Base-by-base conservation (phyloP, 1,139 yeast species). In the Zygoascus meyerae region DNA sequence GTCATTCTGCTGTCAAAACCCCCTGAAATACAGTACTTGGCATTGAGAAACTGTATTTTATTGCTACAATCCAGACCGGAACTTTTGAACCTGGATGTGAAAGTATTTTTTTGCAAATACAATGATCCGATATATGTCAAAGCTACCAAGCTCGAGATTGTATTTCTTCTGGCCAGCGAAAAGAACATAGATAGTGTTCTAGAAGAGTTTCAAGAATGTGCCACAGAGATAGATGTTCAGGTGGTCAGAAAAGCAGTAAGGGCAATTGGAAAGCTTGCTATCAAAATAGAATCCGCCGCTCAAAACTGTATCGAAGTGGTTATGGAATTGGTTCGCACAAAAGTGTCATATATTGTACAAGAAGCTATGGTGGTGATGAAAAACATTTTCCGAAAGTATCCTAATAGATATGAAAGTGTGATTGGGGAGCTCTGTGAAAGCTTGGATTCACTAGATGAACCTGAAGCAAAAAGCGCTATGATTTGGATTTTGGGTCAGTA, bases 101-200 rank as follows among this genome's bases (percentile, higher is more conserved):
- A 80, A 48, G 78, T 81, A 68, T 86, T 90, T 62, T 87, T 86
- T 64, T 83, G 94, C 65, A 80, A 81, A 52, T 86, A 78, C 58
- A 83, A 84, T 60, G 97, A 90, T 62, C 94, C 95, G 0, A 80
- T 86, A 17, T 92, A 85, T 62, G 83, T 92, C 60, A 87, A 89
- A 63, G 94, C 89, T 57, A 86, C 97, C 8, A 90, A 92, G 59
- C 71, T 92, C 40, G 97, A 90, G 60, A 84, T 92, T 48, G 79
- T 90, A 28, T 87, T 85, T 58, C 68, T 87, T 32, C 68, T 90
- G 42, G 95, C 97, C 1, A 76, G 78, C 55, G 82, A 79, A 48
- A 55, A 63, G 2, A 87, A 85, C 54, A 73, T 84, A 40, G 70
- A 69, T 10, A 69, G 73, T 21, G 92, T 90, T 1, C 67, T 89